Evolutionary conservation across 2,329 filamentous ascomycete species (phyloP).

Genomic region (Rhynchosporium secalis): DNA sequence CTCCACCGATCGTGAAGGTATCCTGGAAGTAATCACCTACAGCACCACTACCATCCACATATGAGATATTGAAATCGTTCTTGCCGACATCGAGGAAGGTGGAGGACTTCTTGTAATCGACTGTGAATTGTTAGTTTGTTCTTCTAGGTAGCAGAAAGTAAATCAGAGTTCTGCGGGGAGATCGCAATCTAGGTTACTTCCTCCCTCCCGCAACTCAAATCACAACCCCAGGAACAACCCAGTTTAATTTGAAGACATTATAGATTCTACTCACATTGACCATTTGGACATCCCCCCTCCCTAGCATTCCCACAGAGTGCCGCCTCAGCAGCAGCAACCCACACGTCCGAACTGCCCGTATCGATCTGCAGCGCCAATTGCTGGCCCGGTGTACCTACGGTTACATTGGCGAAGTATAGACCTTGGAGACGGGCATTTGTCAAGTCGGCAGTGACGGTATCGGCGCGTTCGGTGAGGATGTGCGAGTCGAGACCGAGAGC

Average conservation of each 20-base stretch:
- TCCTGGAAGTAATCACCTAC: constrained; percentile 60
- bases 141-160: no score
- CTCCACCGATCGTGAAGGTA: constrained; percentile 52
- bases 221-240: background rate
- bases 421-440: constrained; percentile 55
- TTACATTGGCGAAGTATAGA: constrained; percentile 50
- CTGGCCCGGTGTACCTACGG: constrained; percentile 60
- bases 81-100: constrained; percentile 48
- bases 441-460: constrained; percentile 28
- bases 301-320: constrained; percentile 35
- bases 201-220: background rate
- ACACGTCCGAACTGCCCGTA: constrained; percentile 64
- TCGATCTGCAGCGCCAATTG: constrained; percentile 56
- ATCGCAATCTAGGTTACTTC: background rate
- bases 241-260: no score
- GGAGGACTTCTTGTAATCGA: constrained; percentile 49
- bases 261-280: constrained; percentile 46
- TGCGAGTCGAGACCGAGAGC: background rate
- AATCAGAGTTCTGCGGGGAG: no score
- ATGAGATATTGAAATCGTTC: constrained; percentile 57
- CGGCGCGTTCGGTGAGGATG: constrained; percentile 16
- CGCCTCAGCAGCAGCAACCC: constrained; percentile 48
- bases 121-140: constrained; percentile 40
- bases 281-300: constrained; percentile 46
- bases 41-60: constrained; percentile 58